Evolutionary conservation across 169 alveolate species (phyloP).

Genomic region (Cryptosporidium ryanae): DNA sequence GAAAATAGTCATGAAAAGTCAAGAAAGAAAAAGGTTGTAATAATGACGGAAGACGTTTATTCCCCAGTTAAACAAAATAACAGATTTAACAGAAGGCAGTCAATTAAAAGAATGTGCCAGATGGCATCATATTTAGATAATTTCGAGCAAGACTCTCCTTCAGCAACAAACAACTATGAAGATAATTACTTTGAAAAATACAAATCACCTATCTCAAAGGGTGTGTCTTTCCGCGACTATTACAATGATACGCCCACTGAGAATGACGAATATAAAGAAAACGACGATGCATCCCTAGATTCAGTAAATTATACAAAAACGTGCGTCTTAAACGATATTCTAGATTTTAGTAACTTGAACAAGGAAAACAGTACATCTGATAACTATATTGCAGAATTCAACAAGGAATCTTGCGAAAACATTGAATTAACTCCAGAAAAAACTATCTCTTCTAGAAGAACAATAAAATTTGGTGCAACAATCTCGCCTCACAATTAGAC

Average conservation of each 20-base stretch:
- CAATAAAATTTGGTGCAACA: conserved; percentile 50
- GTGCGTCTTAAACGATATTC: conserved; percentile 24
- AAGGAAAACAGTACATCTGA: background rate
- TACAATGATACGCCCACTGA: too few species aligned
- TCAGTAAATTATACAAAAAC: conserved; percentile 12
- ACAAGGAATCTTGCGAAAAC: background rate
- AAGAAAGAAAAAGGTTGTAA: conserved; percentile 32
- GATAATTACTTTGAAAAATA: background rate
- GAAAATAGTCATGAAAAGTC: background rate
- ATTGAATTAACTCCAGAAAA: conserved; percentile 32
- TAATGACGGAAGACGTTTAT: conserved; percentile 26
- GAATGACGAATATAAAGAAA: too few species aligned
- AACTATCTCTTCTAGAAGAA: conserved; percentile 16
- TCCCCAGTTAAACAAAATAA: conserved; percentile 17
- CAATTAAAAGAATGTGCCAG: conserved; percentile 66
- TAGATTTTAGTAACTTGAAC: background rate
- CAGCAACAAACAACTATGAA: background rate
- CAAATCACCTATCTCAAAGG: background rate
- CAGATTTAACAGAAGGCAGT: conserved; percentile 63
- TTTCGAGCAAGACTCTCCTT: background rate
- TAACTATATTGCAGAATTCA: background rate
- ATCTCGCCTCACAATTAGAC: conserved; percentile 26
- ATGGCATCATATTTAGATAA: conserved; percentile 60
- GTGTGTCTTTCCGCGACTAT: background rate
- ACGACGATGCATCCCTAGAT: background rate